Evolutionary conservation across 371 early-diverging fungal species (phyloP), one percentile per base, ranked within the genome.

Genomic region (Parasitella parasitica): DNA sequence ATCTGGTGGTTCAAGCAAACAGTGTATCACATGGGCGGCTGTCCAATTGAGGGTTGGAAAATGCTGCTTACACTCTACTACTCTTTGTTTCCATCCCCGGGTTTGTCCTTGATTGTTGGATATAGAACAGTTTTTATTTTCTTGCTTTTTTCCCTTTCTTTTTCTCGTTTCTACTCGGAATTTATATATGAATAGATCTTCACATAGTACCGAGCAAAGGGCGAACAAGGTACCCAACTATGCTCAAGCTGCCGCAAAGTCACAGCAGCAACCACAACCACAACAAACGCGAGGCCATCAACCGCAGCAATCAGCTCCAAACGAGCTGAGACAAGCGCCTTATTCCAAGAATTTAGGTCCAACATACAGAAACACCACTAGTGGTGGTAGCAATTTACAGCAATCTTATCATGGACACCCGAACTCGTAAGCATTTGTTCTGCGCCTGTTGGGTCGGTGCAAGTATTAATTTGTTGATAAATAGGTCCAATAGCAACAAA

Each of bases 401-500:
- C 8, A 18, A 7, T 16, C 43, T 20, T 46, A 46, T 22, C 46
- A 46, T 46, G 46, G 46, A 3, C 46, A 46, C 7, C 20, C 20
- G 13, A 46, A 24, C 4, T 46, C 46, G 46, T 46, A 46, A 46
- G 46, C 24, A 3, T 9, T 32, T 32, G n/a, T n/a, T n/a, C n/a
- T n/a, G n/a, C n/a, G n/a, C n/a, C n/a, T n/a, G n/a, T n/a, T n/a
- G n/a, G n/a, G n/a, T n/a, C n/a, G n/a, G 12, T 22, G 43, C 16
- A 43, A 43, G 22, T 11, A 16, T 8, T 7, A 7, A 18, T n/a
- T 41, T 22, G 15, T 24, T 24, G 46, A 11, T 46, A 22, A 4
- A 12, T 46, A 46, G 46, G 22, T 46, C 20, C 46, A 46, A 39
- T 39, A 39, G 20, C 22, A 43, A 43, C 43, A 71, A 57, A 49